Base-by-base conservation (phyloP, 257 asterid species). In the Nicotiana tomentosiformis region DNA sequence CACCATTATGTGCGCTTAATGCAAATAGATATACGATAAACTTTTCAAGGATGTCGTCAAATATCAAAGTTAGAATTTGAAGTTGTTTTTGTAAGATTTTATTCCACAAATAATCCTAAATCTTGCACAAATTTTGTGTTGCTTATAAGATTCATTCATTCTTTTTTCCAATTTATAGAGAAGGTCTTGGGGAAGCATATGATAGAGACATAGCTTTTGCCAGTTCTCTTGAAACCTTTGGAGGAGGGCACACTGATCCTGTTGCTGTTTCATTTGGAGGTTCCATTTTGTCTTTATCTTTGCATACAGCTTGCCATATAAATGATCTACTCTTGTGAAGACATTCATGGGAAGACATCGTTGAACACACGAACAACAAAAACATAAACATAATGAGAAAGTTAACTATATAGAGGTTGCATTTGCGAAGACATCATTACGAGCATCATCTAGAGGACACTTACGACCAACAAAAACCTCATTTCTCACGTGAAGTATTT, bases 111-210 rank as follows among this genome's bases (percentile, higher is more conserved):
- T 74, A 49, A 23, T 74, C 15, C 18, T 26, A 74, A 49, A 20
- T 74, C 39, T 23, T 74, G 39, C 37, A 74, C 61, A 74, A 74
- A 61, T 49, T 23, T 74, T 49, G 0, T 49, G 16, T 56, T 49
- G 61, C n/a, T 74, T 49, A 57, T 49, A 3, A 74, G 70, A 65
- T 18, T 70, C n/a, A 66, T 78, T 68, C 58, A 23, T 49, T 74
- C 79, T 16, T 46, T 49, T 81, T 32, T 86, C 39, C 80, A 82
- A 62, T 84, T 87, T 86, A 62, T 91, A 96, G 99, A 64, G 99
- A 93, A 84, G 98, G 98, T 85, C 98, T 96, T 85, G 98, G 94
- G 83, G 99, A 96, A 86, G 97, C 97, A 87, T 93, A 90, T 84
- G 97, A 93, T 77, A 92, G 91, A 89, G 97, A 94, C 85, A 88